A percentile compares a stretch with the other conserved stretches of the same genome.
Evolutionary conservation across 495 filamentous ascomycete species (phyloP).

Genomic region (Tetracladium marchalianum): DNA sequence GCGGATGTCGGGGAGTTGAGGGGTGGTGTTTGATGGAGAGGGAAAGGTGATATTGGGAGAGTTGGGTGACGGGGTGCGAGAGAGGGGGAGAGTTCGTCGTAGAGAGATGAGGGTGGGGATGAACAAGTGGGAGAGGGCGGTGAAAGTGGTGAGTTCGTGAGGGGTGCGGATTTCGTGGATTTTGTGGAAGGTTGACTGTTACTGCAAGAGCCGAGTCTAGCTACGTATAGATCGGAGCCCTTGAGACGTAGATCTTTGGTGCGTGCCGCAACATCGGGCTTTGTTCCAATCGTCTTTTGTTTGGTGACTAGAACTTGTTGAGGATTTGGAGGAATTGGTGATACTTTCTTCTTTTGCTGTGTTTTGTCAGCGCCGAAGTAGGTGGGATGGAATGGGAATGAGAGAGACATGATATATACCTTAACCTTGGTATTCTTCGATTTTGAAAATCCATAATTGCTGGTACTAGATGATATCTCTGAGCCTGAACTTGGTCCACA

Average conservation of each 20-base stretch:
- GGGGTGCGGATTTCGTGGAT: not conserved
- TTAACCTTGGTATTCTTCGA: slow-evolving; percentile 2
- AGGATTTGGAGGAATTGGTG: slow-evolving; percentile 4
- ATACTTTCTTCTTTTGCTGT: slow-evolving; percentile 4
- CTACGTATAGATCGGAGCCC: slow-evolving; percentile 43
- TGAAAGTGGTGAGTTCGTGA: not conserved
- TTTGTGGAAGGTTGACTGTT: not conserved
- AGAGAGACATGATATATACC: not conserved
- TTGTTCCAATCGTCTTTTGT: slow-evolving; percentile 8
- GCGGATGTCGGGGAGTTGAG: slow-evolving; percentile 10
- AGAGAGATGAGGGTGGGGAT: slow-evolving; percentile 26
- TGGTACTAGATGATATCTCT: not conserved
- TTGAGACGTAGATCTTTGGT: slow-evolving; percentile 35
- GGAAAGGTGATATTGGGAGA: slow-evolving; percentile 1
- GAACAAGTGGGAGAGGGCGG: not conserved
- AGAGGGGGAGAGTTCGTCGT: slow-evolving; percentile 31
- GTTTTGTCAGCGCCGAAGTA: no score
- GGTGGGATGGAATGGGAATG: not conserved
- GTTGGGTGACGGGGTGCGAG: slow-evolving; percentile 6
- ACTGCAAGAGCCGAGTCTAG: slow-evolving; percentile 25
- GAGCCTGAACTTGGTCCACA: not conserved
- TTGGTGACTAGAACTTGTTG: slow-evolving; percentile 17
- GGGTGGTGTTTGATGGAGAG: not conserved
- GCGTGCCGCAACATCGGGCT: slow-evolving; percentile 24
- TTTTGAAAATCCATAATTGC: not conserved